phyloP scores from a whole-genome alignment of 352 stramenopile species.

The Bremia lactucae region DNA sequence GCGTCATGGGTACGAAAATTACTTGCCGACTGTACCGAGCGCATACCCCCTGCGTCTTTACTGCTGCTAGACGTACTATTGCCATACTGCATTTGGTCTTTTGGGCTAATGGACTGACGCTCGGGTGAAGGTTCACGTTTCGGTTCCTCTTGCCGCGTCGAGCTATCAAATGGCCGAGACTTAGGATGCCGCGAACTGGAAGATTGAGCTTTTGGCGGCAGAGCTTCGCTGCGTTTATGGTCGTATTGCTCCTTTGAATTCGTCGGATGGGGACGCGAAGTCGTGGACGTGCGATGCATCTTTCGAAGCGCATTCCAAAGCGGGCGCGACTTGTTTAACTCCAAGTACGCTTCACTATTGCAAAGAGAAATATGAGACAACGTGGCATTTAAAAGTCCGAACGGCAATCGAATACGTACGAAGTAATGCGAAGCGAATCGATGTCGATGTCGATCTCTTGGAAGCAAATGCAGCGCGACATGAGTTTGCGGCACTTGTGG shows the following conservation, averaged over 20 bases:
- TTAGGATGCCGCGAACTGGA: conserved; percentile 8
- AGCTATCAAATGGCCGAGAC: conserved; percentile 3
- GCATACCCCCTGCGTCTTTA: conserved; percentile 13
- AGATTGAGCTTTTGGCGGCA: conserved; percentile 10
- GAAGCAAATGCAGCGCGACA: conserved; percentile 33
- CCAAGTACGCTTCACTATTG: conserved; percentile 4
- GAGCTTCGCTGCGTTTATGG: conserved; percentile 15
- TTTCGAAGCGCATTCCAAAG: conserved; percentile 33
- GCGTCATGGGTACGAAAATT: conserved; percentile 7
- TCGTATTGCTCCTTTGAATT: conserved; percentile 2
- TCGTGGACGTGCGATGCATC: conserved; percentile 22
- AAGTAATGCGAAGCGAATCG: conserved; percentile 1
- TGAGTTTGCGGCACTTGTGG: conserved; percentile 26
- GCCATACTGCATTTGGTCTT: conserved; percentile 15
- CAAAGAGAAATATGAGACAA: conserved; percentile 1
- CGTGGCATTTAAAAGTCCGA: background rate
- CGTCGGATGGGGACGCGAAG: background rate
- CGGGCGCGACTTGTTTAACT: conserved; percentile 19
- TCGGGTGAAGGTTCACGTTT: conserved; percentile 8
- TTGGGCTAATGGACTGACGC: conserved; percentile 2
- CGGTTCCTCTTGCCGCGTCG: conserved; percentile 8
- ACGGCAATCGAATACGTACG: conserved; percentile 13
- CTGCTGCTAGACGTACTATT: conserved; percentile 13
- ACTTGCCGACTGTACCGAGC: conserved; percentile 13
- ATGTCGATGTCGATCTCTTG: conserved; percentile 14